Base-by-base conservation (phyloP, 78 protist species). In the Dictyostelium intermedium region DNA sequence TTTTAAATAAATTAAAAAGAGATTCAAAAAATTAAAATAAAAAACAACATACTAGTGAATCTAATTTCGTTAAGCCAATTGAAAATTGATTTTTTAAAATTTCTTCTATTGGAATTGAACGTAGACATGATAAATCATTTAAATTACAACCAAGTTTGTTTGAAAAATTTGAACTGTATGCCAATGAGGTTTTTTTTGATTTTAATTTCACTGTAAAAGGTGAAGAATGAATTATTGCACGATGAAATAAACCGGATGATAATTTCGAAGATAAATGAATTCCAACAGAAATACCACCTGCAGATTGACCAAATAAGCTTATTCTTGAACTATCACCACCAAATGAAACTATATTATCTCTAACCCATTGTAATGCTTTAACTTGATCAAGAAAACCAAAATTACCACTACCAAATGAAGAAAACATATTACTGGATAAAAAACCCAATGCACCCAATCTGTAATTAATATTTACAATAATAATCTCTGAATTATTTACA, bases 261-360 rank as follows among this genome's bases (percentile, higher is more conserved):
- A 11, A 34, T 70, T 81, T 79, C 14, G 76, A 61, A 47, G 82
- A 30, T 34, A 84, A 73, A 45, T 91, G 95, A 14, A 39, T 20
- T 35, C 72, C 84, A 35, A 69, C 53, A 81, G 93, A 70, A 13
- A 83, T 72, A 27, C 92, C 97, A 39, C 98, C 98, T 14, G 98
- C 98, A n/a, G 97, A 93, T 39, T 97, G 85, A 30, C 98, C 98
- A 1, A 30, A 85, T 23, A 97, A 39, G 18, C 97, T 97, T 39
- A 97, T 80, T 18, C 73, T n/a, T 16, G 27, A 39, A 32, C 93
- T 95, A 72, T 97, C 97, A 23, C 98, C 98, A 66, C 98, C 98
- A 81, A 97, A 97, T 14, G 61, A 13, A 73, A 4, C 91, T 35
- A 97, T 96, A 89, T 97, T 97, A n/a, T 70, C 69, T 43, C 37